phyloP scores from a whole-genome alignment of 2,329 filamentous ascomycete species.

The Monilinia laxa region DNA sequence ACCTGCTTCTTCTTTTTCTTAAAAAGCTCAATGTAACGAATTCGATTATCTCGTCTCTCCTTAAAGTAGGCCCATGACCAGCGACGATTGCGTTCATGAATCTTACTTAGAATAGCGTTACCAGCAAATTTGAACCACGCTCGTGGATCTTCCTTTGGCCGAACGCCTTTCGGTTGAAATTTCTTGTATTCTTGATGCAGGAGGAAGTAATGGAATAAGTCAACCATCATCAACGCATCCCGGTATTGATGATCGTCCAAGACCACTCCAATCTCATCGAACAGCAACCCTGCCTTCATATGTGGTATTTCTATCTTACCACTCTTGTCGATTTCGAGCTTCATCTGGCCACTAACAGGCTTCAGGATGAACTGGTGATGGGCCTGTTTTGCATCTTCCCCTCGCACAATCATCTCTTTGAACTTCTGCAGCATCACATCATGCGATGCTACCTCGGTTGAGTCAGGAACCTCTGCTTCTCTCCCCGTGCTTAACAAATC shows the following conservation, averaged over 20 bases:
- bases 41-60: slow-evolving; percentile 86
- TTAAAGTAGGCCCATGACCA: slow-evolving; percentile 98
- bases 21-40: slow-evolving; percentile 88
- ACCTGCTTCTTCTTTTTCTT: slow-evolving; percentile 82
- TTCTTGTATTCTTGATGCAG: slow-evolving; percentile 97
- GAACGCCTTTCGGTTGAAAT: slow-evolving; percentile 76
- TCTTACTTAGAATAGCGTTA: slow-evolving; percentile 84
- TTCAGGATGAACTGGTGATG: slow-evolving; percentile 91
- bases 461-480: slow-evolving; percentile 60
- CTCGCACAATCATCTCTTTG: slow-evolving; percentile 74
- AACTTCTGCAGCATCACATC: slow-evolving; percentile 76
- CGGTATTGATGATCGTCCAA: slow-evolving; percentile 97
- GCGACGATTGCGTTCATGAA: slow-evolving; percentile 86
- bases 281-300: slow-evolving; percentile 85
- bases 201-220: slow-evolving; percentile 97
- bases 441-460: slow-evolving; percentile 64
- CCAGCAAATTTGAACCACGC: slow-evolving; percentile 94
- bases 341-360: slow-evolving; percentile 91
- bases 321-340: slow-evolving; percentile 92
- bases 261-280: slow-evolving; percentile 97
- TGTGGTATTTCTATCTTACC: slow-evolving; percentile 76
- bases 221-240: slow-evolving; percentile 95
- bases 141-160: slow-evolving; percentile 82
- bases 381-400: slow-evolving; percentile 54
- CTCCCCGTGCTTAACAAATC: slow-evolving; percentile 78